Evolutionary conservation across 2,329 filamentous ascomycete species (phyloP).

Genomic region (Lecanicillium sp.): DNA sequence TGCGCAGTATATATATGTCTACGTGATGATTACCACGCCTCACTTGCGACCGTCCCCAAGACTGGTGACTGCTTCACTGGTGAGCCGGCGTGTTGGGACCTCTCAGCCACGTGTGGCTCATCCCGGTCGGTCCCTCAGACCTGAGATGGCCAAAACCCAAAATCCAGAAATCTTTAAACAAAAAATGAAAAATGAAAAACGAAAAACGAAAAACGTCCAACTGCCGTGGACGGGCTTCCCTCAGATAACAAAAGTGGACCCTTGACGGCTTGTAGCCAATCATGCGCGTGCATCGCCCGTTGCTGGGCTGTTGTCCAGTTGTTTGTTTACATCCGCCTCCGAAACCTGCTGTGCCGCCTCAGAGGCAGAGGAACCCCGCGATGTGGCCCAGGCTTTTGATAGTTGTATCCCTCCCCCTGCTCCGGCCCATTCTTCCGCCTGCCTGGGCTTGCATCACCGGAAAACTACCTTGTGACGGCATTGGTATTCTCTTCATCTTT

Average conservation of each 20-base stretch:
- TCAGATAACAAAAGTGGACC: slow-evolving; percentile 4
- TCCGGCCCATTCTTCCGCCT: slow-evolving; percentile 7
- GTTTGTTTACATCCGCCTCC: slow-evolving; percentile 23
- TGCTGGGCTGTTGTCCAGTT: slow-evolving; percentile 24
- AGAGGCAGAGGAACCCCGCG: slow-evolving; percentile 14
- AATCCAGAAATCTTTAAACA: too few species aligned
- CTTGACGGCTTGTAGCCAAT: slow-evolving; percentile 15
- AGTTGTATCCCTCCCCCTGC: slow-evolving; percentile 10
- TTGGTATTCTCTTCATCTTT: slow-evolving; percentile 12
- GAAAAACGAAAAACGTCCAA: too few species aligned
- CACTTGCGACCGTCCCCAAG: too few species aligned
- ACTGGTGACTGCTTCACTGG: too few species aligned
- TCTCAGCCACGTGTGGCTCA: too few species aligned
- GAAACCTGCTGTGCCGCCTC: slow-evolving; percentile 1
- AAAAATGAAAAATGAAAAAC: too few species aligned
- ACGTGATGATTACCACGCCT: too few species aligned
- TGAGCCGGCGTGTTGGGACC: too few species aligned
- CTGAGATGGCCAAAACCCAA: background rate
- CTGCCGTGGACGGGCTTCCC: too few species aligned
- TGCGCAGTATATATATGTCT: too few species aligned
- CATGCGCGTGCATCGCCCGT: slow-evolving; percentile 12
- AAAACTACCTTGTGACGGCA: slow-evolving; percentile 15
- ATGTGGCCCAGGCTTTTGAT: slow-evolving; percentile 11
- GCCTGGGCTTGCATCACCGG: background rate
- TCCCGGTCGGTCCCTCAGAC: too few species aligned